Conservation (phyloP, 441 rosid genomes). For the Daphne laureola region DNA sequence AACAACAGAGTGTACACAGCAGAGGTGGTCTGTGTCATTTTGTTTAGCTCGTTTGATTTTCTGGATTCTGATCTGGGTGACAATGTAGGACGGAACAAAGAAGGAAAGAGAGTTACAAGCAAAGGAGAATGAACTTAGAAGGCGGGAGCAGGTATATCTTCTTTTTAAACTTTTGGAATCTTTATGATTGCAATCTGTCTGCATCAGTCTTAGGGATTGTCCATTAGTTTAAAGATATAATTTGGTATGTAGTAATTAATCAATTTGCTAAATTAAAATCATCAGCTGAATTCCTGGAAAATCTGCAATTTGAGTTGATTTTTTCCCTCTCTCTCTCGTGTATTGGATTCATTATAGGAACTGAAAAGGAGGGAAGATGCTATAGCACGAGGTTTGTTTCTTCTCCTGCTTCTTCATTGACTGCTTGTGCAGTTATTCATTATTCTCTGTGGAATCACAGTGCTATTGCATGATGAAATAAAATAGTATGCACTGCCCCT, state of each 20-base stretch:
- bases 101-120: conserved; percentile 88
- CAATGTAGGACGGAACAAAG: conserved; percentile 60
- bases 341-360: conserved; percentile 34
- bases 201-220: no score
- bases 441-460: neutral
- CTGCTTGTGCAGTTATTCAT: neutral
- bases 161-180: neutral
- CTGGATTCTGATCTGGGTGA: conserved; percentile 3
- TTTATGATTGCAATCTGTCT: neutral
- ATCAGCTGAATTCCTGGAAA: conserved; percentile 6
- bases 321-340: conserved; percentile 9
- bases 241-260: neutral
- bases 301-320: conserved; percentile 10
- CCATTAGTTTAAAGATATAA: neutral
- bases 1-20: conserved; percentile 4
- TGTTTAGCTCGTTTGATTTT: conserved; percentile 14
- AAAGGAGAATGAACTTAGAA: conserved; percentile 71
- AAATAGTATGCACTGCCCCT: no score
- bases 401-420: conserved; percentile 5
- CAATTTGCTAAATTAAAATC: neutral
- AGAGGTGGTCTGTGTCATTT: conserved; percentile 1
- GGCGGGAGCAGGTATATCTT: conserved; percentile 61
- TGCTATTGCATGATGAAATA: no score
- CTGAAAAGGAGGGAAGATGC: conserved; percentile 78
- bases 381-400: conserved; percentile 62